Evolutionary conservation across 495 filamentous ascomycete species (phyloP), one percentile per base, ranked within the genome.

Genomic region (Thermothielavioides terrestris): DNA sequence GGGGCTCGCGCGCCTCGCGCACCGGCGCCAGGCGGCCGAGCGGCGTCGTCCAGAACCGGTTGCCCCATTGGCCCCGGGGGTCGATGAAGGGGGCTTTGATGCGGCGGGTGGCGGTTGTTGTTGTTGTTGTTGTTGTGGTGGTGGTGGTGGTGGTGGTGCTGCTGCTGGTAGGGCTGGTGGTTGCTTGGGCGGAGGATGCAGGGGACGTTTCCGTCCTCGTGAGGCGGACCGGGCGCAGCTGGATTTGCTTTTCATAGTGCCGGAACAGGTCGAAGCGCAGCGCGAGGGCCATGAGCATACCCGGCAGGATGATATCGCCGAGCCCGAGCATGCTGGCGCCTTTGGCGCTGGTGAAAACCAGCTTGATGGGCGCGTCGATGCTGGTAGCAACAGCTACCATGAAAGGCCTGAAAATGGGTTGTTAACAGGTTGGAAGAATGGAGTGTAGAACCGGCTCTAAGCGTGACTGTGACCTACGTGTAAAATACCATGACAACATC

Each of bases 401-500:
- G 59, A 92, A 75, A 1, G 92, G 92, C 0, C 73, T 76, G 20
- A 2, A 3, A 7, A 15, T 12, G 21, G 4, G 25, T 44, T 32
- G 38, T 21, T 28, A 15, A 14, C 25, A 5, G 26, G 6, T 37
- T 51, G 8, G 27, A 18, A 36, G n/a, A 8, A 15, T 2, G 35
- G 20, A 31, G n/a, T n/a, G n/a, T n/a, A n/a, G n/a, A n/a, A n/a
- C n/a, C n/a, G n/a, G n/a, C n/a, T n/a, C n/a, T n/a, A n/a, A n/a
- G n/a, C n/a, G n/a, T n/a, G n/a, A n/a, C n/a, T n/a, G n/a, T n/a
- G 9, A 68, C 75, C 60, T 63, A 80, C 72, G 92, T 98, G 65
- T 86, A 98, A 62, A 96, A 98, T 45, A 98, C 92, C 69, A 97
- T 94, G 61, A 89, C 85, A 44, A 98, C 91, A 57, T 98, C 92